These are phyloP conservation scores for Mychonastes homosphaera DNA, from an alignment of 139 green algal genomes.

Conservation along the genomic window DNA sequence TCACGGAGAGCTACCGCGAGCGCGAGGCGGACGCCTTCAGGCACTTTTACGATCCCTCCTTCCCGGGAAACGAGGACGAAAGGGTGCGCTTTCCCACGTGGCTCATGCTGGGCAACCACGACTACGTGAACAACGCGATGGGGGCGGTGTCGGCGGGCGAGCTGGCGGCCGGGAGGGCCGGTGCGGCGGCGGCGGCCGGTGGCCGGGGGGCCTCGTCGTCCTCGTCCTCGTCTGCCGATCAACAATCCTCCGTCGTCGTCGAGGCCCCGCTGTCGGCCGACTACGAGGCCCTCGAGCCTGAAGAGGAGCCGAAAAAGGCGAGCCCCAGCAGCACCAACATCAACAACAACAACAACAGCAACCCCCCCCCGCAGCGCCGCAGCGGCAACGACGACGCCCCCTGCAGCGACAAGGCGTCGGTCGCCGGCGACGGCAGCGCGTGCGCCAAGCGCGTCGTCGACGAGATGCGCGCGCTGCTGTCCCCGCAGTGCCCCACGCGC, in stretches of 20 bases:
- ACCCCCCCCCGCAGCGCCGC: no score
- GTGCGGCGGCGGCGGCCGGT: no score
- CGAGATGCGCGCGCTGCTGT: slow-evolving; percentile 13
- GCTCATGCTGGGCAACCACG: slow-evolving; percentile 21
- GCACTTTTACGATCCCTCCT: slow-evolving; percentile 14
- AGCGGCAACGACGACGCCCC: not conserved
- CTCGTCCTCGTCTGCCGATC: no score
- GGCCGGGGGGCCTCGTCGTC: no score
- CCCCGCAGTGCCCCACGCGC: slow-evolving; percentile 5
- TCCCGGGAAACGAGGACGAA: not conserved
- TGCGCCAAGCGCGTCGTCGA: slow-evolving; percentile 11
- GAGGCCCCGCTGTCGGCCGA: no score
- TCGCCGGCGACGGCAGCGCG: slow-evolving; percentile 2
- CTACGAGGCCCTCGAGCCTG: no score
- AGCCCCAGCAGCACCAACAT: no score
- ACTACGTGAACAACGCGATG: slow-evolving; percentile 21
- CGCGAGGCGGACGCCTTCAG: slow-evolving; percentile 16
- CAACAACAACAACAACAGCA: no score
- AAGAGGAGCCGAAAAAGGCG: no score
- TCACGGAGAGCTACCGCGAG: slow-evolving; percentile 17
- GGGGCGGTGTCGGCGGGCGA: no score
- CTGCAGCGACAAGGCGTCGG: slow-evolving; percentile 2
- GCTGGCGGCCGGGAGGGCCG: no score
- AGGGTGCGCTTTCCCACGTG: slow-evolving; percentile 11
- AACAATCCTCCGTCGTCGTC: no score